Base-by-base conservation (phyloP, 1,284 basidiomycete genomes). In the Rhodotorula sp. region DNA sequence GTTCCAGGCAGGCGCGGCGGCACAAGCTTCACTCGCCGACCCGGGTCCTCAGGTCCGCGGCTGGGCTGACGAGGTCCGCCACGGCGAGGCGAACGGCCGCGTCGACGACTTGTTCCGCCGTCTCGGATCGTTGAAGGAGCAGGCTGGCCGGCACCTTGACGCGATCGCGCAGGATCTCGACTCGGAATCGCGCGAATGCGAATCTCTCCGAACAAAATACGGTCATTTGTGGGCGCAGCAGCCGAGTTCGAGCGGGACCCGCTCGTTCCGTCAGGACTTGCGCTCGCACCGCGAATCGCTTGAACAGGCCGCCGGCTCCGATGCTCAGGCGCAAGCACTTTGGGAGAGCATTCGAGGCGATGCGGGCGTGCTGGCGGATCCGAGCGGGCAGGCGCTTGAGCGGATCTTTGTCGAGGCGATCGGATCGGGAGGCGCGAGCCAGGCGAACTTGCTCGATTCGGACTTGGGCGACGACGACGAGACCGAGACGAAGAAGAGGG, bases 201-300 rank as follows among this genome's bases (percentile, higher is more conserved):
- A 83, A 68, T 75, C 77, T 53, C 76, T 78, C 48, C 77, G 82
- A 75, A 84, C 95, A 69, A 89, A 91, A 80, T 93, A 93, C 80
- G 90, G 90, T 46, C 90, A 94, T 76, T 80, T 87, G 53, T 99
- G 93, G 89, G 89, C 89, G 14, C 95, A 98, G 80, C 86, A 87
- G n/a, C 95, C 95, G 0, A 89, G 89, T 1, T 88, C 89, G 0
- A 84, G 86, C 0, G 83, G 88, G 71, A 91, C 89, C 46, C 89
- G 90, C 79, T 82, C 85, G 1, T 81, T 91, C 71, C 85, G 95
- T 18, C 86, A 87, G 68, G 93, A 93, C 77, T 82, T 98, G 64
- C 92, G 91, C 78, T 86, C 87, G 20, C 91, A 95, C 78, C 82
- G 87, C 37, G 84, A 84, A 8, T 87, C 92, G 0, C 83, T 96